Evolutionary conservation across 805 yeast genomes (phyloP).

Genomic region (Wickerhamiella parazyma): DNA sequence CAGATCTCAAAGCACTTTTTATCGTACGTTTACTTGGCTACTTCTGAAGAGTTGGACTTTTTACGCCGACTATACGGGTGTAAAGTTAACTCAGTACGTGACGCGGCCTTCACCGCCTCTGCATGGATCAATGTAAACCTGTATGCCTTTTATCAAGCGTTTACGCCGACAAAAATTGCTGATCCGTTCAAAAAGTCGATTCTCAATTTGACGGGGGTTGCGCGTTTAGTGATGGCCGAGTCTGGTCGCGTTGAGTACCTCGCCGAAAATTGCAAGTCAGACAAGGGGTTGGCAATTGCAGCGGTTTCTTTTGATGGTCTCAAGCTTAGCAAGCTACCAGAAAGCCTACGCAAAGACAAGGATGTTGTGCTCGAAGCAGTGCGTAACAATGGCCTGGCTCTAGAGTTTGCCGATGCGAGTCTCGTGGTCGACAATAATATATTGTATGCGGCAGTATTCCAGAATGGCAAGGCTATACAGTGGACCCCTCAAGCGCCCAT

Average conservation of each 20-base stretch:
- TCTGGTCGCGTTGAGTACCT: not conserved
- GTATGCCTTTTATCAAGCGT: not conserved
- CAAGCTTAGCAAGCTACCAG: not conserved
- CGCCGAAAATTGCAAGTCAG: not conserved
- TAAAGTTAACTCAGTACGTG: not conserved
- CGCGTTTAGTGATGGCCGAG: not conserved
- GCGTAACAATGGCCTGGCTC: not conserved
- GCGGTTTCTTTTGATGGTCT: not conserved
- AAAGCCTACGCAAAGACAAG: not conserved
- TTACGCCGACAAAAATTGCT: not conserved
- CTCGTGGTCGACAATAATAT: not conserved
- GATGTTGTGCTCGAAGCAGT: constrained; percentile 1
- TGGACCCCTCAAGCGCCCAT: not conserved
- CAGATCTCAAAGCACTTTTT: not conserved
- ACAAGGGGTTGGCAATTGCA: not conserved
- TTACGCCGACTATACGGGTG: not conserved
- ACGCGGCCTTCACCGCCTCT: not conserved
- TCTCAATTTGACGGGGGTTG: not conserved
- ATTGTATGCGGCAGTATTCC: not conserved
- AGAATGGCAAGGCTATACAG: not conserved
- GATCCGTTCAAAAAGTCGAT: not conserved
- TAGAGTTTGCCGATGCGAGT: not conserved
- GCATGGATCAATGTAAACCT: not conserved
- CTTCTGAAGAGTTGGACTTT: not conserved
- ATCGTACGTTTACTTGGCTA: not conserved